phyloP scores from a whole-genome alignment of 1,284 basidiomycete species.

The Ceratobasidium sp. region DNA sequence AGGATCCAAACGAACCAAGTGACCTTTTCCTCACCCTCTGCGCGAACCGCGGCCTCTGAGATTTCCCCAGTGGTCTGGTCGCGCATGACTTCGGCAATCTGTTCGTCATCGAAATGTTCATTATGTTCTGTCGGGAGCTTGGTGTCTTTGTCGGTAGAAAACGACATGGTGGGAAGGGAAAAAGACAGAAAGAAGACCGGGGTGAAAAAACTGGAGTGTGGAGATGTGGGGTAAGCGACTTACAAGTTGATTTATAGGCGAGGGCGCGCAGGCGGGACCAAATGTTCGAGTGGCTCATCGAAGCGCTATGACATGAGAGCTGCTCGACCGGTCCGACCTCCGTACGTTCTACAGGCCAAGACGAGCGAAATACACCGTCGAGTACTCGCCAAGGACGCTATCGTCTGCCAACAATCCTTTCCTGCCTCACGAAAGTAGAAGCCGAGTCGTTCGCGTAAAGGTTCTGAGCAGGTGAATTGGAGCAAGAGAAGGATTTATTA shows the following conservation, averaged over 20 bases:
- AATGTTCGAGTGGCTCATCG: constrained; percentile 31
- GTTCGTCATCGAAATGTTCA: constrained; percentile 26
- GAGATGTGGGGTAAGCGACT: constrained; percentile 40
- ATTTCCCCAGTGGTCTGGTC: constrained; percentile 63
- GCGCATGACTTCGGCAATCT: constrained; percentile 47
- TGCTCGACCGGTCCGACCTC: constrained; percentile 18
- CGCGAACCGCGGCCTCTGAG: constrained; percentile 68
- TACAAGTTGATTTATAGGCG: constrained; percentile 36
- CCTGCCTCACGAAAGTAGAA: constrained; percentile 9
- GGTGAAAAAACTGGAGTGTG: constrained; percentile 15
- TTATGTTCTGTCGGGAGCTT: constrained; percentile 36
- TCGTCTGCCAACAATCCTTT: not conserved
- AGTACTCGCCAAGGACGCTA: not conserved
- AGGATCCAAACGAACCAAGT: constrained; percentile 78
- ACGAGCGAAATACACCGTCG: constrained; percentile 26
- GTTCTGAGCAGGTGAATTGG: constrained; percentile 13
- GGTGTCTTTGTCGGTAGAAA: constrained; percentile 31
- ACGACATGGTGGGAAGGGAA: constrained; percentile 17
- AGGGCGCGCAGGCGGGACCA: constrained; percentile 40
- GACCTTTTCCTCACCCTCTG: constrained; percentile 75
- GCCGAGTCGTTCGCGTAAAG: constrained; percentile 28
- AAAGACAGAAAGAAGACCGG: constrained; percentile 3
- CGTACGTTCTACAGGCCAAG: constrained; percentile 1
- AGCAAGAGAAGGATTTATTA: constrained; percentile 1
- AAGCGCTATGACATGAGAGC: constrained; percentile 35